phyloP scores from a whole-genome alignment of 345 rosid species.

The Populus deltoides region DNA sequence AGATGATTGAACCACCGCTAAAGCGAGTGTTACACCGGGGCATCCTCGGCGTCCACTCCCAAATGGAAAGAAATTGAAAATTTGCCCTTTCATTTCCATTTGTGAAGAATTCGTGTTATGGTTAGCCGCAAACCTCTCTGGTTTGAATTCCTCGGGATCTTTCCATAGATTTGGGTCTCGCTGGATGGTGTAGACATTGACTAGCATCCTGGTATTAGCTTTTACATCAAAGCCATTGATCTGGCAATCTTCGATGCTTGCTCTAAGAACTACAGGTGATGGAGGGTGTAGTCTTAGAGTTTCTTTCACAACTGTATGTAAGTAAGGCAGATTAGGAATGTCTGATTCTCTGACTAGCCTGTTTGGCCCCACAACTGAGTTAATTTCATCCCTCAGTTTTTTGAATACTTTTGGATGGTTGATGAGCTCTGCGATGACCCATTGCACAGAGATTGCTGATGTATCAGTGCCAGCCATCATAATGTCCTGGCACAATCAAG shows the following conservation, averaged over 20 bases:
- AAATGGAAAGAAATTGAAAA: too few species aligned
- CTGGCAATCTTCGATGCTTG: neutral
- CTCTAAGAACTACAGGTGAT: neutral
- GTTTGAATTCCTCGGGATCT: neutral
- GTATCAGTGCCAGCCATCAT: too few species aligned
- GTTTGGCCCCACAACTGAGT: neutral
- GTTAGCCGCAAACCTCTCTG: neutral
- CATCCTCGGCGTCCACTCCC: too few species aligned
- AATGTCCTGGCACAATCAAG: too few species aligned
- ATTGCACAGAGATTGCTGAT: too few species aligned
- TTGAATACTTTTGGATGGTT: slow-evolving; percentile 1
- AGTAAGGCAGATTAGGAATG: slow-evolving; percentile 9
- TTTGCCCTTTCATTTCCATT: too few species aligned
- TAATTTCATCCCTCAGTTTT: slow-evolving; percentile 8
- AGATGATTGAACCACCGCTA: too few species aligned
- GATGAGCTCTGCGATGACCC: slow-evolving; percentile 6
- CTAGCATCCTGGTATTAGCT: neutral
- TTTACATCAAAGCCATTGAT: neutral
- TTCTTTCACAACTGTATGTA: slow-evolving; percentile 4
- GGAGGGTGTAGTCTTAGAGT: slow-evolving; percentile 1
- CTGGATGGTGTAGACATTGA: neutral
- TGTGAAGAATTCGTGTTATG: too few species aligned
- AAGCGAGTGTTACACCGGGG: too few species aligned
- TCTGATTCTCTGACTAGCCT: slow-evolving; percentile 15
- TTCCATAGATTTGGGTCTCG: neutral